Evolutionary conservation across 1,139 yeast species (phyloP), one percentile per base, ranked within the genome.

Genomic region (Suhomyces ambrosiae): DNA sequence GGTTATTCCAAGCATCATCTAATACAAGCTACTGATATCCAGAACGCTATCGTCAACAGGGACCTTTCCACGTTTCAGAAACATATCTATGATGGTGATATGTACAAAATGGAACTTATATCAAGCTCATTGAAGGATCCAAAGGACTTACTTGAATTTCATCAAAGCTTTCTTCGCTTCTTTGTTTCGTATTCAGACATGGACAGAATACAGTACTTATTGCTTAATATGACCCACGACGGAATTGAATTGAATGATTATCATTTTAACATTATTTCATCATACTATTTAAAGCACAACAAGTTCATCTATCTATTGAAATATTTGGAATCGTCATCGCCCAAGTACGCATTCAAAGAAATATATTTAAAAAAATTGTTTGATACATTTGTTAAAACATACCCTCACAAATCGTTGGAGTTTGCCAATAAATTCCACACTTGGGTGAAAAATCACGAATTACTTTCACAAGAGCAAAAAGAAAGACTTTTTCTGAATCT

Each of bases 321-420:
- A 26, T 61, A 61, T 39, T 41, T 63, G 26, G 46, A 56, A 13
- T 46, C 54, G 4, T 49, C 58, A 10, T 44, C 40, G 13, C 38
- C 53, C 4, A 37, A 44, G 41, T 40, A 56, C n/a, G 48, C 43
- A 11, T 62, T 51, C 40, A 47, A 53, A 23, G 48, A 48, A n/a
- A 43, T 50, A 2, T 63, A 55, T 38, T 42, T 65, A 19, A 46
- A 47, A 11, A 49, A 52, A 13, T 38, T 68, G 3, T 64, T 55
- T 37, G 59, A 61, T 21, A 48, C 66, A 0, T 68, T 66, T 44
- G 53, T 68, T 3, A 47, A 50, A 25, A 54, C 68, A 0, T 69
- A 65, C 42, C 74, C 75, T 3, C 56, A 64, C 35, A 50, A 56
- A 27, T 64, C 67, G 0, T 48, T 46, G 4, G 53, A 50, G 3